Base-by-base conservation (phyloP, 2,329 filamentous ascomycete species). In the Xylariaceae sp. region DNA sequence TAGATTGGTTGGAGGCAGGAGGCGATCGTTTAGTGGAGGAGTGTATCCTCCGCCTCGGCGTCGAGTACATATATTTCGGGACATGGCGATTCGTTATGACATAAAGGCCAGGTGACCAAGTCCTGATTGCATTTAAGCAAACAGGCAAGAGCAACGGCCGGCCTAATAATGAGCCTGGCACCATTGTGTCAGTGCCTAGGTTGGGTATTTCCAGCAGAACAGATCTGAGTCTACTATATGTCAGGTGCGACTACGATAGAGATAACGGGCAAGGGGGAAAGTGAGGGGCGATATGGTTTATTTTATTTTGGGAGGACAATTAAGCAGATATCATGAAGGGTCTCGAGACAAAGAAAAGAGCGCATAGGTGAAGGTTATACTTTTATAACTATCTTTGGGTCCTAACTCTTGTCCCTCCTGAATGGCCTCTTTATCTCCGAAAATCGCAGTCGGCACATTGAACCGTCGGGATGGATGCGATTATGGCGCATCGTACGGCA, bases 31-130 rank as follows among this genome's bases (percentile, higher is more conserved):
- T 59, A 51, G 50, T 63, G 2, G 63, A 50, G 23, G 70, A 65
- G 32, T 71, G 69, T 59, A 71, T 68, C 16, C 59, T 62, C 51
- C 66, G 62, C 43, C 52, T 62, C 42, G 57, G 50, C 50, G 52
- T 60, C 21, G 59, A 52, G 51, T 57, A 20, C 16, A 26, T 54
- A 19, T 56, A 62, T 48, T 51, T 53, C 40, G 49, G 50, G 52
- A 52, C 61, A 60, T 63, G 48, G 40, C 54, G 58, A 32, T 62
- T 47, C n/a, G n/a, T n/a, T 44, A 58, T 52, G 43, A 50, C 47
- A 52, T 62, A 62, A 64, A 67, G 55, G 53, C 60, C 54, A 52
- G 47, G 55, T 54, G 62, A 56, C 16, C 56, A 42, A 32, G 48
- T 52, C 52, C 54, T 65, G 57, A 60, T 63, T 42, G 54, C 59